phyloP scores from a whole-genome alignment of 164 flowering plant genomes.

The Pachysandra terminalis region DNA sequence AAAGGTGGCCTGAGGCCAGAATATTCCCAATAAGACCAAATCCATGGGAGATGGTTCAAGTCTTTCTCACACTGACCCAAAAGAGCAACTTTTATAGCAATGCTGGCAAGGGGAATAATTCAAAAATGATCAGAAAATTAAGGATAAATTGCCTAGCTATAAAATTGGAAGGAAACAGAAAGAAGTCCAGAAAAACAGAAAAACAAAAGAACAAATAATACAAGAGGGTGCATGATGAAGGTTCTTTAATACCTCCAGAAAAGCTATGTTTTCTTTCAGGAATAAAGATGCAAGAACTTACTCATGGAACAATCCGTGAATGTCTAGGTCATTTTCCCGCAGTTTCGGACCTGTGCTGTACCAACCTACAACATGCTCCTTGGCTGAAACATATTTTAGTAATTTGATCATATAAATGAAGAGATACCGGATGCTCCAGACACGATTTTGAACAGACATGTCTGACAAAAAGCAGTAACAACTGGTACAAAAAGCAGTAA shows the following conservation, averaged over 20 bases:
- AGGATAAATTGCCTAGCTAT: background rate
- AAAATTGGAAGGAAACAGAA: too few species aligned
- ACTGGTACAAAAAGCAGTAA: background rate
- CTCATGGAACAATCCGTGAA: slow-evolving; percentile 80
- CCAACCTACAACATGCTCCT: slow-evolving; percentile 99
- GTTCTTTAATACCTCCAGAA: background rate
- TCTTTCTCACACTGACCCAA: too few species aligned
- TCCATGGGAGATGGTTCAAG: too few species aligned
- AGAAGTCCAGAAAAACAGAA: background rate
- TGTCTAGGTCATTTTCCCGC: slow-evolving; percentile 84
- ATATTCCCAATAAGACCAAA: too few species aligned
- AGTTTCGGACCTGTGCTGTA: slow-evolving; percentile 97
- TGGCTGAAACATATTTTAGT: slow-evolving; percentile 55
- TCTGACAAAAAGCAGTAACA: background rate
- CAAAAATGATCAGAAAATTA: background rate
- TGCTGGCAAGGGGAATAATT: background rate
- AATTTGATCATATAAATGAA: slow-evolving; percentile 5
- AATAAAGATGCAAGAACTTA: slow-evolving; percentile 31
- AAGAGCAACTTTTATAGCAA: too few species aligned
- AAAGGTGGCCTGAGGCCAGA: too few species aligned
- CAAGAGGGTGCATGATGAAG: background rate
- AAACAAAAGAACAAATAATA: background rate
- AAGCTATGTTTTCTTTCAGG: background rate
- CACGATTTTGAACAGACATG: background rate
- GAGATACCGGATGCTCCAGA: background rate